Percentiles rank a stretch among this genome's conserved stretches.
phyloP scores from a whole-genome alignment of 805 yeast species.

The Nakazawaea populi region DNA sequence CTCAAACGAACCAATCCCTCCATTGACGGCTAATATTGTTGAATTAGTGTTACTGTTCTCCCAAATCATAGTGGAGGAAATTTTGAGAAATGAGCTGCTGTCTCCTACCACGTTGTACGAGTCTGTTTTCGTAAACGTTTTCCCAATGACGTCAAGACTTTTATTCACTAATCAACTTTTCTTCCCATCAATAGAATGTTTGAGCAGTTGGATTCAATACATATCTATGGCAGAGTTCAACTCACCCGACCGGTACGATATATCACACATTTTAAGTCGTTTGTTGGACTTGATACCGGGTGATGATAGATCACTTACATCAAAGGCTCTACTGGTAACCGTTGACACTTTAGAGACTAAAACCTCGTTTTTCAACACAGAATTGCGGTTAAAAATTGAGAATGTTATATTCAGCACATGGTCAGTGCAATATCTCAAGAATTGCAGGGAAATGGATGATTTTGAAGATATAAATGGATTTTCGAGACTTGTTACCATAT shows the following conservation, averaged over 20 bases:
- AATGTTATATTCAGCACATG: slow-evolving; percentile 38
- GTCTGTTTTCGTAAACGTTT: slow-evolving; percentile 29
- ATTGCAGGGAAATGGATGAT: slow-evolving; percentile 25
- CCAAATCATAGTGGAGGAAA: slow-evolving; percentile 48
- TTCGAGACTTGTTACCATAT: slow-evolving; percentile 38
- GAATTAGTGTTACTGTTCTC: slow-evolving; percentile 26
- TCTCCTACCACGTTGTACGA: slow-evolving; percentile 29
- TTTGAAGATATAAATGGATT: slow-evolving; percentile 34
- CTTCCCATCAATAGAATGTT: slow-evolving; percentile 18
- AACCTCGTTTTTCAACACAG: slow-evolving; percentile 31
- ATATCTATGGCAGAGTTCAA: slow-evolving; percentile 30
- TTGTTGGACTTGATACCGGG: slow-evolving; percentile 15
- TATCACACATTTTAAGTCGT: slow-evolving; percentile 13
- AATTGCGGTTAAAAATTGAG: slow-evolving; percentile 24
- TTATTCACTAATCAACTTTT: slow-evolving; percentile 1
- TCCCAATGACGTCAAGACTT: slow-evolving; percentile 23
- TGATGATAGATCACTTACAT: slow-evolving; percentile 11
- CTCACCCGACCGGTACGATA: slow-evolving; percentile 21
- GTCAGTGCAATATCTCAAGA: slow-evolving; percentile 34
- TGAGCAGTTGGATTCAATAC: slow-evolving; percentile 31
- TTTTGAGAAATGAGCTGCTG: slow-evolving; percentile 30
- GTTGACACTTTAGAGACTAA: slow-evolving; percentile 42
- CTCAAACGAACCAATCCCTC: background rate
- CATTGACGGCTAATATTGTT: background rate
- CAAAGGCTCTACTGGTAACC: slow-evolving; percentile 26